Percentiles rank a stretch among this genome's conserved stretches.
phyloP scores from a whole-genome alignment of 305 asterid species.

The Ilex paraguariensis region DNA sequence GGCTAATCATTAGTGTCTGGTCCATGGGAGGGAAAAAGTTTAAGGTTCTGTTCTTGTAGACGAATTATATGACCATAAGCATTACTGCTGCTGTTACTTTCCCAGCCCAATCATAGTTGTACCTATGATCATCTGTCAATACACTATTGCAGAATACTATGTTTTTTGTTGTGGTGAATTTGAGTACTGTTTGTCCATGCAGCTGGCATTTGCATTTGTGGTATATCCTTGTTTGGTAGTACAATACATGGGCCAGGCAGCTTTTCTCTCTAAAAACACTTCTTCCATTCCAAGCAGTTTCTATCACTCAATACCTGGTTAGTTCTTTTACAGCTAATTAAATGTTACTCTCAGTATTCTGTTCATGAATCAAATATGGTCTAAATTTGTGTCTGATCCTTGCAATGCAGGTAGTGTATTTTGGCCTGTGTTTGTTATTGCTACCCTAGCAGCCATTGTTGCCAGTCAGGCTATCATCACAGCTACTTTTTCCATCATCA shows the following conservation, averaged over 20 bases:
- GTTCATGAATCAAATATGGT: no score
- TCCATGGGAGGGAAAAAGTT: no score
- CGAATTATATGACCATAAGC: no score
- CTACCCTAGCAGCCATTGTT: slow-evolving; percentile 61
- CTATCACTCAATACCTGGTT: slow-evolving; percentile 86
- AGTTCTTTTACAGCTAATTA: slow-evolving; percentile 21
- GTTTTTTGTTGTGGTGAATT: slow-evolving; percentile 10
- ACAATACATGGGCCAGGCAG: slow-evolving; percentile 99
- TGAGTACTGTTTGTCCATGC: slow-evolving; percentile 27
- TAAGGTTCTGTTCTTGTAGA: no score
- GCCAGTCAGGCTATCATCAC: slow-evolving; percentile 72
- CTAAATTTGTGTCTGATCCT: not conserved
- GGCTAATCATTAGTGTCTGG: no score
- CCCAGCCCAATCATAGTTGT: no score
- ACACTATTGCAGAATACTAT: not conserved
- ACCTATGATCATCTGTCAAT: no score
- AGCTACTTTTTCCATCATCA: slow-evolving; percentile 64
- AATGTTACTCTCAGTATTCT: slow-evolving; percentile 5
- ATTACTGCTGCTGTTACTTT: no score
- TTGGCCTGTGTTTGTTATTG: slow-evolving; percentile 64
- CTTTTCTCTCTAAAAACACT: slow-evolving; percentile 72
- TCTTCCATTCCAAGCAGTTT: slow-evolving; percentile 56
- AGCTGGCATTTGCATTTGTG: slow-evolving; percentile 73
- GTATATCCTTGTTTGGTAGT: slow-evolving; percentile 91
- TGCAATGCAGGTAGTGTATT: slow-evolving; percentile 49